These are phyloP conservation scores for Pichia kluyveri DNA, from an alignment of 805 yeast genomes.

Conservation along the genomic window DNA sequence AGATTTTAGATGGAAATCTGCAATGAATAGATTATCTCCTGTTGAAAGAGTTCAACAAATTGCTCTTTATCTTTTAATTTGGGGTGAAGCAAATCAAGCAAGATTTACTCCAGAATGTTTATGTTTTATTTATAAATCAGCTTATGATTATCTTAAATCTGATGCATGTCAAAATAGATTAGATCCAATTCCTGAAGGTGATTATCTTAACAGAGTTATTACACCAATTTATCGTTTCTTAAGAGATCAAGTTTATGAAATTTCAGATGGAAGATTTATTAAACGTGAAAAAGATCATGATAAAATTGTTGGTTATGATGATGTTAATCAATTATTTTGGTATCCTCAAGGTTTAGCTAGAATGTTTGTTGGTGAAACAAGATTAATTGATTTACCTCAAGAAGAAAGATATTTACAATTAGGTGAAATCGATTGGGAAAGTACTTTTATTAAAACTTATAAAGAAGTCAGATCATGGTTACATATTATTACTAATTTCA, in stretches of 20 bases:
- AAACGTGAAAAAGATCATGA: constrained; percentile 83
- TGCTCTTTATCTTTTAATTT: constrained; percentile 62
- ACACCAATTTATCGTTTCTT: constrained; percentile 81
- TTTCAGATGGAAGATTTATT: constrained; percentile 71
- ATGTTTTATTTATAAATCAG: constrained; percentile 93
- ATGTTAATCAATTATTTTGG: constrained; percentile 98
- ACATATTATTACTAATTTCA: constrained; percentile 88
- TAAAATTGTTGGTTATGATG: constrained; percentile 86
- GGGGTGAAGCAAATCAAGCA: constrained; percentile 93
- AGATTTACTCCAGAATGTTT: constrained; percentile 87
- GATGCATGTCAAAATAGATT: constrained; percentile 85
- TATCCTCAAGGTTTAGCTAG: constrained; percentile 97
- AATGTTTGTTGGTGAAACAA: constrained; percentile 81
- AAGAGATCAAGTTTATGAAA: constrained; percentile 75
- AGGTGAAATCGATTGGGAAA: constrained; percentile 88
- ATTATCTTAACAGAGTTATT: constrained; percentile 81
- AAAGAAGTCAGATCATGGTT: constrained; percentile 96
- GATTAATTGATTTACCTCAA: constrained; percentile 81
- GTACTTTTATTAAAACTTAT: constrained; percentile 91
- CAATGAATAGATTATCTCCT: constrained; percentile 65
- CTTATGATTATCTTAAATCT: constrained; percentile 79
- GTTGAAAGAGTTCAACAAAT: constrained; percentile 73
- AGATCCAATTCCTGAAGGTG: constrained; percentile 83
- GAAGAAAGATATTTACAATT: constrained; percentile 83
- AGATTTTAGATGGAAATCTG: constrained; percentile 73